Evolutionary conservation across 331 rosid species (phyloP).

Genomic region (Stylosanthes scabra): DNA sequence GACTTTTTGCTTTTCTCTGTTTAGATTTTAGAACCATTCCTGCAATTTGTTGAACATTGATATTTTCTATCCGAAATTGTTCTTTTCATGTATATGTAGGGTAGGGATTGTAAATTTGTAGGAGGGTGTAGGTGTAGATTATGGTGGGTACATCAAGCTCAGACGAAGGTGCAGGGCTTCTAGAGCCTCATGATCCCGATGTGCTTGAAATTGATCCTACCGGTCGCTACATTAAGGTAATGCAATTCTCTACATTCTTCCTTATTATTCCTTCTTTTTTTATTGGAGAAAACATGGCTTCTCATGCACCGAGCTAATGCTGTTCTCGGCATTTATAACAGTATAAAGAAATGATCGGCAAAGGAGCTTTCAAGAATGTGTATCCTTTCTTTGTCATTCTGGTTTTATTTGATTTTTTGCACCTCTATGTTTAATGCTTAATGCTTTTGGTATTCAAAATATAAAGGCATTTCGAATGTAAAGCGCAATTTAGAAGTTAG

Average conservation of each 20-base stretch:
- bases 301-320: conserved; percentile 22
- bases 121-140: conserved; percentile 41
- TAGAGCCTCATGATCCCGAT: conserved; percentile 58
- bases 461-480: neutral
- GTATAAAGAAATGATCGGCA: conserved; percentile 59
- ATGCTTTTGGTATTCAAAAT: neutral
- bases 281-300: neutral
- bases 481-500: neutral
- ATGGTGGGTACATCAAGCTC: conserved; percentile 33
- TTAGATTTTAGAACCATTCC: neutral
- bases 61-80: neutral
- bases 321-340: conserved; percentile 29
- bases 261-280: neutral
- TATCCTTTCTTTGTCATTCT: conserved; percentile 13
- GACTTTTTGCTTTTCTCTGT: neutral
- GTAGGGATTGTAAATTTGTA: conserved; percentile 15
- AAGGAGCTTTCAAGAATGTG: conserved; percentile 68
- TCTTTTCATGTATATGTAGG: conserved; percentile 21
- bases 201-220: conserved; percentile 59
- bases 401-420: neutral
- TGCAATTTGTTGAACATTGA: neutral
- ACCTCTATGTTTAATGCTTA: neutral
- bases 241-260: neutral
- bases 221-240: conserved; percentile 57
- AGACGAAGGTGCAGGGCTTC: conserved; percentile 37